Evolutionary conservation across 108 stramenopile species (phyloP).

Genomic region (Craspedostauros australis): DNA sequence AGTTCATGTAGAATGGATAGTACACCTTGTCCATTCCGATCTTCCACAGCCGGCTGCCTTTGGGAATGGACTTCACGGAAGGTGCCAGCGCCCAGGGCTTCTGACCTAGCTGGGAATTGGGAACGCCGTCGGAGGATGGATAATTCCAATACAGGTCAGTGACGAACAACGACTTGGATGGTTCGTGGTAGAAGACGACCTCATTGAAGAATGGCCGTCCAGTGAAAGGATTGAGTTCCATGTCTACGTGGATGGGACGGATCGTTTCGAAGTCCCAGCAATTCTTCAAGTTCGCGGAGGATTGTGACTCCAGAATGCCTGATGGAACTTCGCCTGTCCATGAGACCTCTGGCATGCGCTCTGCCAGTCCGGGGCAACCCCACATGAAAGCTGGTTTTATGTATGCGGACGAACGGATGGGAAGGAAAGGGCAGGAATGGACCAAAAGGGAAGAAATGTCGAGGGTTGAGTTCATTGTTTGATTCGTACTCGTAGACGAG

Average conservation of each 20-base stretch:
- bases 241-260: constrained; percentile 59
- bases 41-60: constrained; percentile 62
- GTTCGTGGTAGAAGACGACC: constrained; percentile 66
- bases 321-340: constrained; percentile 66
- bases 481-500: too few species aligned
- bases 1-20: constrained; percentile 70
- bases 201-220: constrained; percentile 82
- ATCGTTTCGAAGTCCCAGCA: constrained; percentile 65
- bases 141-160: constrained; percentile 90
- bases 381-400: too few species aligned
- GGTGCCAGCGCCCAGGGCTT: constrained; percentile 69
- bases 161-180: constrained; percentile 58
- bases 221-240: constrained; percentile 78
- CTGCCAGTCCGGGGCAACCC: constrained; percentile 77
- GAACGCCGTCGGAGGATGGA: constrained; percentile 53
- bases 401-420: too few species aligned
- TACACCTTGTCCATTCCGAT: constrained; percentile 81
- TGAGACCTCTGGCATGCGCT: constrained; percentile 37
- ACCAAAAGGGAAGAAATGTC: too few species aligned
- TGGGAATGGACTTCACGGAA: constrained; percentile 47
- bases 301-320: constrained; percentile 4
- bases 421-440: too few species aligned
- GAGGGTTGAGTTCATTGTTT: too few species aligned
- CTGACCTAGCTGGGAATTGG: constrained; percentile 49
- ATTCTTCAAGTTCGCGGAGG: constrained; percentile 8